phyloP scores from a whole-genome alignment of 805 yeast species.

The Ogataea trehalophila region DNA sequence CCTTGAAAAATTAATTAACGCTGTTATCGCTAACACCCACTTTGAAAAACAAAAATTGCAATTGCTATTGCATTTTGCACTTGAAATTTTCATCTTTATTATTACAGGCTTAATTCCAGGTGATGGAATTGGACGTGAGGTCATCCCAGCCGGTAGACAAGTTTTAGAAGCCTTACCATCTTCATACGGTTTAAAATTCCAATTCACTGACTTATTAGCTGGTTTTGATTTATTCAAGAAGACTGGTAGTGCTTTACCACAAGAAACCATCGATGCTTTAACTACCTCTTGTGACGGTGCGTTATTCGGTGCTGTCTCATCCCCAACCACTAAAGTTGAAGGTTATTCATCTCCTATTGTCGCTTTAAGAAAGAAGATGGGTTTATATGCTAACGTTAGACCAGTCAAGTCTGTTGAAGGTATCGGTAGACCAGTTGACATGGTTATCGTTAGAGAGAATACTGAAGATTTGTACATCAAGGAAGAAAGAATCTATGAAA shows the following conservation, averaged over 20 bases:
- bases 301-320: conserved; percentile 93
- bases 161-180: conserved; percentile 78
- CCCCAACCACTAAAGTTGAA: conserved; percentile 88
- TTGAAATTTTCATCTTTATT: conserved; percentile 29
- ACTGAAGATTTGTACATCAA: conserved; percentile 97
- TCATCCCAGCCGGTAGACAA: conserved; percentile 92
- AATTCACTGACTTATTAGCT: conserved; percentile 84
- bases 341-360: conserved; percentile 99
- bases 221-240: conserved; percentile 91
- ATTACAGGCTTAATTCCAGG: conserved; percentile 72
- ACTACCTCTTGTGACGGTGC: conserved; percentile 92
- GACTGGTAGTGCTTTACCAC: conserved; percentile 96
- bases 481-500: conserved; percentile 74
- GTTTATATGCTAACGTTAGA: conserved; percentile 93
- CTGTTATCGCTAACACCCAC: conserved; percentile 9
- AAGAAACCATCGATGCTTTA: conserved; percentile 77
- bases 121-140: conserved; percentile 97
- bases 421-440: conserved; percentile 83
- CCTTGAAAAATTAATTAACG: background rate
- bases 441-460: conserved; percentile 98
- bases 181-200: conserved; percentile 71
- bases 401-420: conserved; percentile 94
- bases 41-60: background rate
- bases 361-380: conserved; percentile 93
- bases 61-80: background rate